Evolutionary conservation across 2,329 filamentous ascomycete species (phyloP), one percentile per base, ranked within the genome.

Genomic region (Colletotrichum sp.): DNA sequence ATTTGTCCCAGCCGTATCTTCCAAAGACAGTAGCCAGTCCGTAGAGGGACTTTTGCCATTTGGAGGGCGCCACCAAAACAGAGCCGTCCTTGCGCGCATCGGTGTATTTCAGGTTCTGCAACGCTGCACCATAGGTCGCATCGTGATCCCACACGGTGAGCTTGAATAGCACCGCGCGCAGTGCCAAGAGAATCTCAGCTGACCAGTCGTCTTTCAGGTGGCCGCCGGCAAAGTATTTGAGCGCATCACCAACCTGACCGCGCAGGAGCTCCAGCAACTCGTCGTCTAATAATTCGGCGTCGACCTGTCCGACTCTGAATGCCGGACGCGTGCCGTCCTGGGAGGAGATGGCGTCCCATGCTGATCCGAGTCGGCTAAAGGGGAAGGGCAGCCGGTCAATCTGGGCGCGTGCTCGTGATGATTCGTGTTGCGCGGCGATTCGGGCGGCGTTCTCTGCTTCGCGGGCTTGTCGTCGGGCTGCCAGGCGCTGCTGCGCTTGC

Each of bases 71-170:
- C 15, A 92, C 90, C 68, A 94, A 86, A 30, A 93, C 90, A 0
- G 92, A 86, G 12, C 92, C 92, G 63, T 85, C 85, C 69, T 89
- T 90, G 77, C 96, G 91, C 65, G 96, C 96, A 83, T 99, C 96
- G 13, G 95, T 94, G 82, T 96, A 99, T 82, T 93, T 93, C 32
- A 99, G 90, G 78, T 98, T 98, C 85, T 99, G 97, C 66, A 99
- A 88, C 44, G 95, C 93, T 13, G 97, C 97, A 76, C 97, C 97
- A 84, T 99, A 99, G 7, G 95, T 98, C 52, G 97, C 95, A 84
- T 98, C 93, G 84, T 98, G 95, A 84, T 99, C 96, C 97, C 97
- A 99, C 75, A 99, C 93, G 19, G 95, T 95, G 77, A 99, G 90
- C 86, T 99, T 99, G 89, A 98, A 99, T 9, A 99, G 88, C 5